A percentile compares a stretch with the other conserved stretches of the same genome.
Evolutionary conservation across 2,329 filamentous ascomycete genomes (phyloP).

Genomic region (Ceratocystis albifundus): DNA sequence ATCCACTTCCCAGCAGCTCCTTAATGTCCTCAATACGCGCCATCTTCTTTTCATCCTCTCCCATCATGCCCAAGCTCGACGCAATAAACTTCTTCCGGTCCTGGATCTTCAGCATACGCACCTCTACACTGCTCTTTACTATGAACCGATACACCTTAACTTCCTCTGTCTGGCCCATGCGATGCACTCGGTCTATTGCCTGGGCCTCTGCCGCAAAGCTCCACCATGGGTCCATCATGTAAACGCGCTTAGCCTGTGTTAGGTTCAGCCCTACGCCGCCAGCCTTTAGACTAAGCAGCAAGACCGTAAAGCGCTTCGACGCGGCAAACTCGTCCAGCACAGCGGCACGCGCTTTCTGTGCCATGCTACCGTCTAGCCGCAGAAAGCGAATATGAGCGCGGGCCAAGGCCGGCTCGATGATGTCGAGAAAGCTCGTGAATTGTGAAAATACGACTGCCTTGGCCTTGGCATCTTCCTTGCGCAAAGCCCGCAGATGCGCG

Average conservation of each 20-base stretch:
- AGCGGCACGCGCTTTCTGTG: slow-evolving; percentile 69
- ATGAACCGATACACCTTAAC: slow-evolving; percentile 84
- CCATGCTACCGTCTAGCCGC: slow-evolving; percentile 85
- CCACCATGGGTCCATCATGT: slow-evolving; percentile 99
- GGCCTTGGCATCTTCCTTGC: slow-evolving; percentile 51
- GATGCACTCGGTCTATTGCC: slow-evolving; percentile 92
- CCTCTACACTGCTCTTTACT: slow-evolving; percentile 81
- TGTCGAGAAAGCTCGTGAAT: slow-evolving; percentile 88
- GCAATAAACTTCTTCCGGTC: slow-evolving; percentile 95
- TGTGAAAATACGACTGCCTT: slow-evolving; percentile 95
- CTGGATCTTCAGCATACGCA: slow-evolving; percentile 86
- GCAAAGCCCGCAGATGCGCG: slow-evolving; percentile 57
- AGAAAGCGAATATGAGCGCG: slow-evolving; percentile 64
- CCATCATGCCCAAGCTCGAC: slow-evolving; percentile 89
- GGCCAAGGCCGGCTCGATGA: slow-evolving; percentile 71
- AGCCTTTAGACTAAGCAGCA: slow-evolving; percentile 75
- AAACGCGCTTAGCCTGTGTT: slow-evolving; percentile 78
- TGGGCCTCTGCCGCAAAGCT: slow-evolving; percentile 93
- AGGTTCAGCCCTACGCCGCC: slow-evolving; percentile 91
- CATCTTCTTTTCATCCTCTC: slow-evolving; percentile 80
- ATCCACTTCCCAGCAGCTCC: slow-evolving; percentile 51
- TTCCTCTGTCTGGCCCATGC: slow-evolving; percentile 84
- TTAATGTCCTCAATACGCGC: slow-evolving; percentile 89
- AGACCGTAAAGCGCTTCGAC: slow-evolving; percentile 52
- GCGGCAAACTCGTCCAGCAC: slow-evolving; percentile 61